Percentiles rank a stretch among this genome's conserved stretches.
Conservation (phyloP, 345 rosid species). For the Populus pruinosa region DNA sequence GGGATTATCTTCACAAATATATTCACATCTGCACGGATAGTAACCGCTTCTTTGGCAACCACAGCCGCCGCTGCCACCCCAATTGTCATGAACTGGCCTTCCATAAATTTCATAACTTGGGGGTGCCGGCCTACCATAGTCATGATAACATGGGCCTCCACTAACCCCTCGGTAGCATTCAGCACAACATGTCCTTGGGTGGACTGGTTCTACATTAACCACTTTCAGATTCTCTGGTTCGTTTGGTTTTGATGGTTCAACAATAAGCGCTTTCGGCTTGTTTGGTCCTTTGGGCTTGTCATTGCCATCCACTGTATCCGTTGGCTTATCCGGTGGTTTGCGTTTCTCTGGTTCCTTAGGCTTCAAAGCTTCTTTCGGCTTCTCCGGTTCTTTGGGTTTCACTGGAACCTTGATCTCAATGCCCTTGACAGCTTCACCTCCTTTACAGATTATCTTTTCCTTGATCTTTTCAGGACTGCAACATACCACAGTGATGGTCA, state of each 20-base stretch:
- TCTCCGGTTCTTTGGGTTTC: neutral
- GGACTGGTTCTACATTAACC: neutral
- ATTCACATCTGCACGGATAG: conserved; percentile 34
- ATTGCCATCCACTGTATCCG: no score
- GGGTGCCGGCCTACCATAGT: neutral
- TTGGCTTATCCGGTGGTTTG: fast-evolving
- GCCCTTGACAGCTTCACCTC: conserved; percentile 51
- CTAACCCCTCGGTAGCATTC: conserved; percentile 22
- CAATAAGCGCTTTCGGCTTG: neutral
- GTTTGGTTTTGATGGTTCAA: conserved; percentile 12
- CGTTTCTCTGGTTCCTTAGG: no score
- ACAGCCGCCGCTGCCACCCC: conserved; percentile 17
- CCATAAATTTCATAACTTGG: conserved; percentile 15
- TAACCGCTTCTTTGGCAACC: conserved; percentile 8
- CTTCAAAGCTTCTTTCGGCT: no score
- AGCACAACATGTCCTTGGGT: conserved; percentile 16
- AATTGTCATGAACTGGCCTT: conserved; percentile 27
- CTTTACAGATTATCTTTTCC: conserved; percentile 52
- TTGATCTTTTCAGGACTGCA: conserved; percentile 72
- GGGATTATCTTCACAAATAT: conserved; percentile 44
- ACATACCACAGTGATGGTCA: conserved; percentile 62
- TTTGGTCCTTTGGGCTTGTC: neutral
- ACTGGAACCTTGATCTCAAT: conserved; percentile 43
- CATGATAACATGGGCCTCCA: conserved; percentile 22
- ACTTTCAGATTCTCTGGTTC: neutral